Evolutionary conservation across 257 asterid species (phyloP).

Genomic region (Osmanthus fragrans): DNA sequence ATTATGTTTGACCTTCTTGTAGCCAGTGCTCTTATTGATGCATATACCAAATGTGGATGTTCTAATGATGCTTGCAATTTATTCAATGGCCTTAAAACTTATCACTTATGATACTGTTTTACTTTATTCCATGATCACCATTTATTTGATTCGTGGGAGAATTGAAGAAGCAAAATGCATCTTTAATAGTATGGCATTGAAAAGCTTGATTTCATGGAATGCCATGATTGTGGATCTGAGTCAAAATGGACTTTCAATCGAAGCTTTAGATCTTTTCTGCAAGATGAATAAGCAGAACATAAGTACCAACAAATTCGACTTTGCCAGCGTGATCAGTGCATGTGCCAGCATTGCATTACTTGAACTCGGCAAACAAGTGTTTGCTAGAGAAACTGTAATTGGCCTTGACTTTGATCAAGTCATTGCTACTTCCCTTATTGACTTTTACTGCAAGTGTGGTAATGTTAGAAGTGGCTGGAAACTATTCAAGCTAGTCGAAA

Average conservation of each 20-base stretch:
- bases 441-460: conserved; percentile 83
- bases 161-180: conserved; percentile 26
- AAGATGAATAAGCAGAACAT: conserved; percentile 59
- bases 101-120: conserved; percentile 57
- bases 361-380: conserved; percentile 76
- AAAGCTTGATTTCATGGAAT: conserved; percentile 88
- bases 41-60: conserved; percentile 69
- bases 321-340: conserved; percentile 64
- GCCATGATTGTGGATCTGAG: conserved; percentile 70
- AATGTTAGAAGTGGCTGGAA: conserved; percentile 50
- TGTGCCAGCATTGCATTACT: conserved; percentile 74
- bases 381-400: conserved; percentile 53
- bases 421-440: conserved; percentile 64
- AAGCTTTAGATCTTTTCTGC: conserved; percentile 65
- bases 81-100: conserved; percentile 55
- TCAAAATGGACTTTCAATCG: conserved; percentile 69
- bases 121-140: conserved; percentile 74
- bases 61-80: conserved; percentile 49
- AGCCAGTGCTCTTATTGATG: conserved; percentile 61
- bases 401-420: conserved; percentile 68
- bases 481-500: conserved; percentile 53
- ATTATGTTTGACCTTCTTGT: conserved; percentile 51
- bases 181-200: conserved; percentile 47
- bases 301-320: too few relatives aligned
- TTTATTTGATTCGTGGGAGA: conserved; percentile 26